These are phyloP conservation scores for Coccomyxa sp. DNA, from an alignment of 139 green algal species.

Conservation along the genomic window DNA sequence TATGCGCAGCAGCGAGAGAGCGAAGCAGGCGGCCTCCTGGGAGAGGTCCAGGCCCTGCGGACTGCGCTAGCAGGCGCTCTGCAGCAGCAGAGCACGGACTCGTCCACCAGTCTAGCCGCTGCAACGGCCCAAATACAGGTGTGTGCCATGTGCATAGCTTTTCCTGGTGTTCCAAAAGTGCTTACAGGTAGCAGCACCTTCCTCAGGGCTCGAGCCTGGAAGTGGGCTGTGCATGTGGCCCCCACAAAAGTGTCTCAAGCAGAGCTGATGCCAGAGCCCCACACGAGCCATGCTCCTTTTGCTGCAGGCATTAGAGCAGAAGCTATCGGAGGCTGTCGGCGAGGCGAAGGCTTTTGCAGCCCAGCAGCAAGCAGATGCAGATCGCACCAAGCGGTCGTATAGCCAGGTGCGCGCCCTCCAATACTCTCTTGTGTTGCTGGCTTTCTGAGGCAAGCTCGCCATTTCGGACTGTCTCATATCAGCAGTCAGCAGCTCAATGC, in stretches of 20 bases:
- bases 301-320: constrained; percentile 23
- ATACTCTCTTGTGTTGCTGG: too few relatives aligned
- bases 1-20: constrained; percentile 60
- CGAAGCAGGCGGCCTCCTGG: constrained; percentile 28
- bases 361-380: constrained; percentile 53
- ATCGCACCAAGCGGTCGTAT: constrained; percentile 55
- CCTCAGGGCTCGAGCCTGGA: too few relatives aligned
- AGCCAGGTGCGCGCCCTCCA: constrained; percentile 49
- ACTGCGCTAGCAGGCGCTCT: neutral
- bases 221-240: too few relatives aligned
- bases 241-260: too few relatives aligned
- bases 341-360: constrained; percentile 52
- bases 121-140: neutral
- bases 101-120: neutral
- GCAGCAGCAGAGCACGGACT: constrained; percentile 1
- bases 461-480: too few relatives aligned
- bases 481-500: too few relatives aligned
- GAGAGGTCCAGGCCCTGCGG: constrained; percentile 33
- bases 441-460: too few relatives aligned
- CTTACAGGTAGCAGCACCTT: too few relatives aligned
- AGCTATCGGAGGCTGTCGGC: constrained; percentile 18
- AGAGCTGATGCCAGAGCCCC: too few relatives aligned
- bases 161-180: neutral
- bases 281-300: neutral
- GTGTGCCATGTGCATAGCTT: neutral